Evolutionary conservation across 257 asterid species (phyloP).

Genomic region (Primulina tabacum): DNA sequence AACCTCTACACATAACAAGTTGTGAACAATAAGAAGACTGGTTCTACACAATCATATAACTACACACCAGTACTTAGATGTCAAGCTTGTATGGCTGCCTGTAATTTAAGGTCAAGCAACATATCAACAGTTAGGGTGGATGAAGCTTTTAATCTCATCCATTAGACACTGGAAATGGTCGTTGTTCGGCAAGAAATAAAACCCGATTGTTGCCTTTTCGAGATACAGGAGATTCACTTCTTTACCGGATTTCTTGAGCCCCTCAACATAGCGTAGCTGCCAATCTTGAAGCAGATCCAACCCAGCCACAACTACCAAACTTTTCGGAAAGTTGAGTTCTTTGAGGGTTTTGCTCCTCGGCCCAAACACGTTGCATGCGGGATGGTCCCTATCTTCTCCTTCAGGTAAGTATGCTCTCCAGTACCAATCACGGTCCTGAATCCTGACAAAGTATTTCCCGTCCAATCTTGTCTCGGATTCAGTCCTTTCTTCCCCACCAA

Average conservation of each 20-base stretch:
- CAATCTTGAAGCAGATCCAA: slow-evolving; percentile 48
- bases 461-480: slow-evolving; percentile 39
- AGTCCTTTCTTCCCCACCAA: slow-evolving; percentile 39
- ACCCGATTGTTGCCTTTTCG: slow-evolving; percentile 45
- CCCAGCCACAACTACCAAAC: slow-evolving; percentile 43
- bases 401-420: slow-evolving; percentile 47
- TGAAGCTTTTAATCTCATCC: slow-evolving; percentile 39
- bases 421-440: slow-evolving; percentile 52
- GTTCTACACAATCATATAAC: slow-evolving; percentile 42
- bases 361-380: slow-evolving; percentile 46
- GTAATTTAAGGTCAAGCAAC: background rate
- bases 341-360: slow-evolving; percentile 33
- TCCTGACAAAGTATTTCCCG: slow-evolving; percentile 39
- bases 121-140: slow-evolving; percentile 26
- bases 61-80: slow-evolving; percentile 40
- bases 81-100: slow-evolving; percentile 28
- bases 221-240: slow-evolving; percentile 38
- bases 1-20: slow-evolving; percentile 27
- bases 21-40: slow-evolving; percentile 21
- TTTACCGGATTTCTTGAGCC: slow-evolving; percentile 35
- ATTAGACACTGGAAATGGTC: slow-evolving; percentile 41
- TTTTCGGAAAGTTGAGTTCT: slow-evolving; percentile 32
- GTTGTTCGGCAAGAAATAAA: slow-evolving; percentile 49
- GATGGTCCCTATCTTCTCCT: slow-evolving; percentile 49
- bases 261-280: slow-evolving; percentile 43